Percentiles rank a stretch among this genome's conserved stretches.
phyloP scores from a whole-genome alignment of 345 rosid species.

The Pugionium cornutum region DNA sequence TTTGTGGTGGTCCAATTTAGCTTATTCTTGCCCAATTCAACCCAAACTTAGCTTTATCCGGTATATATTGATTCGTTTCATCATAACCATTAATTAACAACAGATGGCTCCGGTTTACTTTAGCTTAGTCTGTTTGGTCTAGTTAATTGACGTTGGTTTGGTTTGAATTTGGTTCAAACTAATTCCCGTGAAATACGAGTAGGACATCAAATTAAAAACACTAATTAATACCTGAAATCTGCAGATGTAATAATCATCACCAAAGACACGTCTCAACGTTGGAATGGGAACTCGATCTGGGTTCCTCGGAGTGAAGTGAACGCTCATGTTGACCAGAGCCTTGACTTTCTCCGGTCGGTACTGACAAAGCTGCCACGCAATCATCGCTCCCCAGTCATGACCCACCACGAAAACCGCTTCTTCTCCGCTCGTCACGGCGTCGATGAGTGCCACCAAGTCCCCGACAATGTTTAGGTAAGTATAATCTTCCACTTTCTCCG shows the following conservation, averaged over 20 bases:
- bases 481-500: conserved; percentile 48
- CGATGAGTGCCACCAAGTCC: conserved; percentile 52
- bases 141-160: background rate
- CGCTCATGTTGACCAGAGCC: conserved; percentile 63
- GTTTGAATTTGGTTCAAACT: background rate
- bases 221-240: conserved; percentile 61
- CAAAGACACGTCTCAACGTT: conserved; percentile 45
- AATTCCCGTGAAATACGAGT: background rate
- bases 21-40: background rate
- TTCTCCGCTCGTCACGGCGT: conserved; percentile 44
- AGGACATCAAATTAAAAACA: background rate
- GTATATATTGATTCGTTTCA: background rate
- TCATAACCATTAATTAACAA: too few species aligned
- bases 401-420: conserved; percentile 62
- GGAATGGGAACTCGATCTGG: conserved; percentile 55
- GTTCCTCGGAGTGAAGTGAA: conserved; percentile 52
- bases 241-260: conserved; percentile 79
- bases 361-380: conserved; percentile 61
- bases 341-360: conserved; percentile 66
- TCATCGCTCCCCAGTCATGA: conserved; percentile 74
- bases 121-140: background rate
- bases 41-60: background rate
- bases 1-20: background rate
- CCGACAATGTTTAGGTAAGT: conserved; percentile 58
- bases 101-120: background rate